Evolutionary conservation across 192 early-diverging fungal species (phyloP).

Genomic region (Coemansia sp.): DNA sequence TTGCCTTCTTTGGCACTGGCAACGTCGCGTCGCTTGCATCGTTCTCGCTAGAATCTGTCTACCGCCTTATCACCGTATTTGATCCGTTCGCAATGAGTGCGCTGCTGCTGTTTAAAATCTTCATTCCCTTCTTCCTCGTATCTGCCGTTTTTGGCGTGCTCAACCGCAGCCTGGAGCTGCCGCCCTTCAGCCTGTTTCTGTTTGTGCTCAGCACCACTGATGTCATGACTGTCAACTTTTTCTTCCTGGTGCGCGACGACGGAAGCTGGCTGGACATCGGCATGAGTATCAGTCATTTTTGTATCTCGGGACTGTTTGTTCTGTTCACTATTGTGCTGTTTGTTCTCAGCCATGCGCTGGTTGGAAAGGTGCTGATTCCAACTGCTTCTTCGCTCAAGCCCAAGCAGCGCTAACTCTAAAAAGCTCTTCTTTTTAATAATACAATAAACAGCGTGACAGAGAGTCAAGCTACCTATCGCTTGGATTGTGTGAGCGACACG

Average conservation of each 20-base stretch:
- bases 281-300: constrained; percentile 92
- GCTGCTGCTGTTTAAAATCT: constrained; percentile 82
- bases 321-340: constrained; percentile 90
- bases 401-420: constrained; percentile 25
- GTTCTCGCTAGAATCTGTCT: constrained; percentile 86
- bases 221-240: constrained; percentile 94
- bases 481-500: constrained; percentile 2
- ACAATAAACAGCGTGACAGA: constrained; percentile 1
- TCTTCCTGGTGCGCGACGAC: constrained; percentile 86
- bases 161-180: constrained; percentile 70
- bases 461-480: not conserved
- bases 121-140: constrained; percentile 93
- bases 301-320: constrained; percentile 88
- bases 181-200: constrained; percentile 83
- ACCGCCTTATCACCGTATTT: constrained; percentile 86
- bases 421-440: not conserved
- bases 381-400: constrained; percentile 4
- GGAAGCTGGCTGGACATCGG: constrained; percentile 97
- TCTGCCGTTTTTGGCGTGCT: constrained; percentile 81
- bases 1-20: constrained; percentile 95
- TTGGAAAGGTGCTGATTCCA: constrained; percentile 50
- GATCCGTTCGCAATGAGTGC: constrained; percentile 86
- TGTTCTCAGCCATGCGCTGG: constrained; percentile 66
- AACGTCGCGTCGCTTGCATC: constrained; percentile 85
- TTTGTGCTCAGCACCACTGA: constrained; percentile 85